Evolutionary conservation across 805 yeast species (phyloP), one percentile per base, ranked within the genome.

Genomic region (Blastobotrys muscicola): DNA sequence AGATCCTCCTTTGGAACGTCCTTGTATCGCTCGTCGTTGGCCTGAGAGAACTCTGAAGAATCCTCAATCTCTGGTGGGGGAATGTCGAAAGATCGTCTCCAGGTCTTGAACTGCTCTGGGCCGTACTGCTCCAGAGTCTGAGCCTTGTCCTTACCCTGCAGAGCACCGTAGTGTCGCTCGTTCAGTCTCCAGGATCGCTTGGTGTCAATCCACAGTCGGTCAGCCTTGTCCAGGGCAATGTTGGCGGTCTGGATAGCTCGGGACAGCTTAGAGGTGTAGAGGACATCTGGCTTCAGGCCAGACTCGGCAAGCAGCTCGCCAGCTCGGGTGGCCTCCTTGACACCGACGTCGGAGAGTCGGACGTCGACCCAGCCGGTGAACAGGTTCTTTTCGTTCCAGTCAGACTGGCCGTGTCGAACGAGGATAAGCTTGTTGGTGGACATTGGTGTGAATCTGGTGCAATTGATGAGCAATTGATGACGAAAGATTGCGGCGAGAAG

Each of bases 311-410:
- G 74, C 65, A 90, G 74, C 66, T 80, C 86, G 69, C 97, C 97
- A 54, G 97, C 97, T 66, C 84, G 81, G 56, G 72, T 73, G 57
- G 97, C 97, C 74, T 89, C 97, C 65, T 80, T 75, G 65, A 74
- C 78, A 69, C 97, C 97, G 57, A 75, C 69, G 50, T 74, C 87
- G 44, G 90, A 80, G 66, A 89, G 77, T 61, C 76, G 72, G 57
- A 86, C 94, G 69, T 89, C 97, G 51, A 90, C 97, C 97, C 97
- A 89, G 64, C 97, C 97, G 68, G 97, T 89, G 82, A 89, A 89
- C 57, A 89, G 76, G 78, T 89, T 90, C 76, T 86, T 85, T 70
- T 86, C 95, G 71, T 89, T 89, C 97, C 97, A 89, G 69, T 85
- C 97, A 72, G 95, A 85, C 76, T 90, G 95, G 61, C 97, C 97